Evolutionary conservation across 306 rosid species (phyloP).

Genomic region (Gastrolobium bilobum): DNA sequence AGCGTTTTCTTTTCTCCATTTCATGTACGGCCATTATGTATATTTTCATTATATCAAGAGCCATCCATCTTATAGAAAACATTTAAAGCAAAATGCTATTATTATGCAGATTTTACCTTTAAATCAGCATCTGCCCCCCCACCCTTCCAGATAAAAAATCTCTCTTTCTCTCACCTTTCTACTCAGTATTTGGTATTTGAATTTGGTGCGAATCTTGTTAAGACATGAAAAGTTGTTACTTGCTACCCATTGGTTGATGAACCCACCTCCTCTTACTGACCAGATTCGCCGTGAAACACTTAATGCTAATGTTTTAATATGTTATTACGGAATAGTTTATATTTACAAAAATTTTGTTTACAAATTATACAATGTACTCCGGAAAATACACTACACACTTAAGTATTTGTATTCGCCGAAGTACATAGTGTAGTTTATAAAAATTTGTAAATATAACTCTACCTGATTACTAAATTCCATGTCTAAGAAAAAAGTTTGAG

Average conservation of each 20-base stretch:
- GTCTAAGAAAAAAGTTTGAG: not conserved
- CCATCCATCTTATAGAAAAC: constrained; percentile 10
- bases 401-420: no score
- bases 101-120: not conserved
- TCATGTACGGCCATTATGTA: constrained; percentile 16
- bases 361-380: no score
- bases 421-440: no score
- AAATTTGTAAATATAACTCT: no score
- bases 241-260: constrained; percentile 37
- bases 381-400: no score
- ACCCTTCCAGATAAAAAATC: constrained; percentile 1
- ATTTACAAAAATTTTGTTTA: no score
- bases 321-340: no score
- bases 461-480: constrained; percentile 9
- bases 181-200: constrained; percentile 42
- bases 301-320: no score
- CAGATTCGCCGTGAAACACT: constrained; percentile 36
- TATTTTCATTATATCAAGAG: constrained; percentile 46
- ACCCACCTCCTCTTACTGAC: constrained; percentile 27
- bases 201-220: constrained; percentile 53
- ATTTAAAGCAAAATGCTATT: constrained; percentile 43
- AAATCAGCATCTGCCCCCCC: constrained; percentile 50
- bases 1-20: constrained; percentile 36
- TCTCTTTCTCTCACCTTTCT: constrained; percentile 18
- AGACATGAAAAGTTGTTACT: constrained; percentile 39